Base-by-base conservation (phyloP, 495 filamentous ascomycete genomes). In the Daldinia bambusicola region DNA sequence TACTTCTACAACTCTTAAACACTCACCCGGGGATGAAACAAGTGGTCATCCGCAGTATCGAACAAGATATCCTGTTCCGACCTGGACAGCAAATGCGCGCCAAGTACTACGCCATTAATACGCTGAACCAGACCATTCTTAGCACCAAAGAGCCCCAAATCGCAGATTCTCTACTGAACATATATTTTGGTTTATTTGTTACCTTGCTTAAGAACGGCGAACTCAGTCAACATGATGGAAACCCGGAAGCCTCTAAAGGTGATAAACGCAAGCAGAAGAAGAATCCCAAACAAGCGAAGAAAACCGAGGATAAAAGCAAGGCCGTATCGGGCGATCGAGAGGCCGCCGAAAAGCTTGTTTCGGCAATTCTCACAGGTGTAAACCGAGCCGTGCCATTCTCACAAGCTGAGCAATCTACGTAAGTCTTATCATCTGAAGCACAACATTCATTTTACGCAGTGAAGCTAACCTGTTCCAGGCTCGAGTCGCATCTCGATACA, bases 351-450 rank as follows among this genome's bases (percentile, higher is more conserved):
- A 99, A 98, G 80, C 83, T 99, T 67, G 90, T 94, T 14, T 94
- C 95, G 6, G 92, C 92, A 56, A 87, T 98, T 57, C 82, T 99
- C 71, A 95, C 94, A 6, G 95, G 95, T 71, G 92, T 98, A 63
- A 98, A 98, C 76, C 92, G 95, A 64, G 94, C 96, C 14, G 93
- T 97, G 74, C 95, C 95, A 2, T 99, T 96, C 80, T 90, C 94
- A 3, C 89, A 90, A 70, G 87, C 91, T 2, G 92, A 96, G 68
- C 88, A 92, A 66, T 86, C 86, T 40, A 88, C 87, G 84, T 91
- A 87, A 75, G 88, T 84, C 61, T 55, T 50, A n/a, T 55, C 9
- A 18, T 50, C n/a, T 30, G 12, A 38, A 34, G 26, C 14, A 56
- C 38, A 59, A 52, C 36, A 32, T 18, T 12, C 36, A 32, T 18